These are phyloP conservation scores for Medicago ruthenica DNA, from an alignment of 306 rosid species.

Conservation along the genomic window DNA sequence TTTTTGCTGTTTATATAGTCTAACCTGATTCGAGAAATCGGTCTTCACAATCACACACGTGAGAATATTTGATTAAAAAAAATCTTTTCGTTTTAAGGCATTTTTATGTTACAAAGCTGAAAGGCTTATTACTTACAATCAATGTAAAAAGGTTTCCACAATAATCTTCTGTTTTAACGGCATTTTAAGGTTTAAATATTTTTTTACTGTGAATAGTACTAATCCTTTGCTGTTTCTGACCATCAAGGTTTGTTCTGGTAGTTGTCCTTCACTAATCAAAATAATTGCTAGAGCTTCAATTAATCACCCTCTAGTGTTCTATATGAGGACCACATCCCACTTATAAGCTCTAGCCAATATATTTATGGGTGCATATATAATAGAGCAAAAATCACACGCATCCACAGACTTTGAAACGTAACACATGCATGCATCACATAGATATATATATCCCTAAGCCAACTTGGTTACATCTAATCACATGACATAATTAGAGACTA, in stretches of 20 bases:
- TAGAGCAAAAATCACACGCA: neutral
- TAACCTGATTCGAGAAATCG: neutral
- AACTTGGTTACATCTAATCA: conserved; percentile 53
- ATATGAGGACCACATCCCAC: conserved; percentile 23
- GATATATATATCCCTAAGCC: conserved; percentile 26
- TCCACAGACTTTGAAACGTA: conserved; percentile 24
- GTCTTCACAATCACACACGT: neutral
- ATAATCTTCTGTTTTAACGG: neutral
- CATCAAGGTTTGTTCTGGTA: conserved; percentile 32
- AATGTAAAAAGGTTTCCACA: neutral
- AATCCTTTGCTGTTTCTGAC: conserved; percentile 36
- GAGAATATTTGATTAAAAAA: neutral
- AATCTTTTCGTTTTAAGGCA: neutral
- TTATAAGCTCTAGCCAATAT: neutral
- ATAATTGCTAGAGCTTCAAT: conserved; percentile 29
- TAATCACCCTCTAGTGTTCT: neutral
- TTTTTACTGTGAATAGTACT: conserved; percentile 25
- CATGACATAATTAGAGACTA: conserved; percentile 51
- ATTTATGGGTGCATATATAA: conserved; percentile 9
- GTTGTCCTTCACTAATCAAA: conserved; percentile 21
- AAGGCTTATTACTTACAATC: neutral
- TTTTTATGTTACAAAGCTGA: neutral
- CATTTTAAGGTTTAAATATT: conserved; percentile 26
- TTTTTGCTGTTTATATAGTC: too few species aligned
- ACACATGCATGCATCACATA: conserved; percentile 52